Percentiles rank a stretch among this genome's conserved stretches.
phyloP scores from a whole-genome alignment of 148 eudicot genomes.

The Cornus florida region DNA sequence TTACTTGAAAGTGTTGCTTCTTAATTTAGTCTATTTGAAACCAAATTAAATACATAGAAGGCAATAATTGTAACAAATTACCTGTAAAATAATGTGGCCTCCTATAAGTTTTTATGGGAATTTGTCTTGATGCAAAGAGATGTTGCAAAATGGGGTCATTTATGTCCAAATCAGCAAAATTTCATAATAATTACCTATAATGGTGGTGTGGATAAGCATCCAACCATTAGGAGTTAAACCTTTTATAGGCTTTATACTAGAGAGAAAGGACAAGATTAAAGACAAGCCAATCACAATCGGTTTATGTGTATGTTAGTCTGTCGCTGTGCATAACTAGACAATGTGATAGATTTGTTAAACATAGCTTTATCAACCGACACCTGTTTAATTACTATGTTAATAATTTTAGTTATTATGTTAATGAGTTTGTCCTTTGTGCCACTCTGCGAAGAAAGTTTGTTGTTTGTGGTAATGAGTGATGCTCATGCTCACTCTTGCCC shows the following conservation, averaged over 20 bases:
- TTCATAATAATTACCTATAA: slow-evolving; percentile 1
- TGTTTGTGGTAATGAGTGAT: slow-evolving; percentile 7
- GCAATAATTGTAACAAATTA: slow-evolving; percentile 6
- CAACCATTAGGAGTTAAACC: not conserved
- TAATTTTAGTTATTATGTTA: not conserved
- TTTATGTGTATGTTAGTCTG: slow-evolving; percentile 42
- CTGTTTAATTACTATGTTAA: not conserved
- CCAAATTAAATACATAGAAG: not conserved
- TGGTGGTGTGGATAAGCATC: slow-evolving; percentile 24
- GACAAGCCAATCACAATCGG: slow-evolving; percentile 53
- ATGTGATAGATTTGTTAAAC: slow-evolving; percentile 20
- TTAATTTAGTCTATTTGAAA: not conserved
- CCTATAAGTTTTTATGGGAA: not conserved
- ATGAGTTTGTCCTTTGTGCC: slow-evolving; percentile 12
- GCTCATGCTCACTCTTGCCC: slow-evolving; percentile 10
- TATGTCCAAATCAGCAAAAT: not conserved
- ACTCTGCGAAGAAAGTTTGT: not conserved
- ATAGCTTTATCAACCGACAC: slow-evolving; percentile 29
- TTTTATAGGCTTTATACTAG: not conserved
- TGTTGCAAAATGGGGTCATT: not conserved
- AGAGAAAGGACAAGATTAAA: slow-evolving; percentile 21
- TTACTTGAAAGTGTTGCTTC: not conserved
- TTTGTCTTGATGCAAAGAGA: too few relatives aligned
- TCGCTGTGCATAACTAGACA: slow-evolving; percentile 29
- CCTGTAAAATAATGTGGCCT: not conserved